Conservation (phyloP, 306 rosid genomes). For the Datisca glomerata region DNA sequence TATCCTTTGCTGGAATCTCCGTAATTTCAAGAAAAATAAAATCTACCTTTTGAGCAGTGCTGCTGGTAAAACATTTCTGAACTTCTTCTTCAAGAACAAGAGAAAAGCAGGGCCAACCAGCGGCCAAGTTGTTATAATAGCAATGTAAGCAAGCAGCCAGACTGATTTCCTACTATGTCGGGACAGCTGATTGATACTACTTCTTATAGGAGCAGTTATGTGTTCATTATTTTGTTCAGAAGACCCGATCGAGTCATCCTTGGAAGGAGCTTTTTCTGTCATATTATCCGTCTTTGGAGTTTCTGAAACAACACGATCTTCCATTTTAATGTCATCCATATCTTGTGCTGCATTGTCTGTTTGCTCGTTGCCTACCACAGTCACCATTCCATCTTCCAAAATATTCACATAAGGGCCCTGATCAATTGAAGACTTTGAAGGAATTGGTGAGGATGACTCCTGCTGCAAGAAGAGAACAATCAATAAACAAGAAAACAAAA, state of each 20-base stretch:
- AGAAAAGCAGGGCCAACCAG: constrained; percentile 60
- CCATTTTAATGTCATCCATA: constrained; percentile 16
- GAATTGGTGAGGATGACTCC: constrained; percentile 15
- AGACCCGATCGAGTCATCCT: constrained; percentile 1
- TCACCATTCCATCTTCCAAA: constrained; percentile 73
- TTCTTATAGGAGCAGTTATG: constrained; percentile 28
- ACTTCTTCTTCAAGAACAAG: constrained; percentile 43
- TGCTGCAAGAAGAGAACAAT: constrained; percentile 16
- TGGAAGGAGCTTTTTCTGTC: constrained; percentile 12
- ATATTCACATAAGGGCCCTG: constrained; percentile 76
- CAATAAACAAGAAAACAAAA: not conserved
- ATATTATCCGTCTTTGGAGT: constrained; percentile 6
- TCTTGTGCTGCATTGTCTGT: constrained; percentile 24
- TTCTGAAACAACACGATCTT: constrained; percentile 15
- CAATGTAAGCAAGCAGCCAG: constrained; percentile 72
- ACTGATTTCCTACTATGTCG: constrained; percentile 44
- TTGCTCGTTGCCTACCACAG: constrained; percentile 47
- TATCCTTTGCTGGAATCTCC: no score
- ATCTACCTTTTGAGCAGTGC: constrained; percentile 39
- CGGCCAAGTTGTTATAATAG: constrained; percentile 75
- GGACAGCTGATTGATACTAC: constrained; percentile 37
- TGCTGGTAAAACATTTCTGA: constrained; percentile 28
- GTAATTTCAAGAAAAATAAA: no score
- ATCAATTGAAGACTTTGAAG: constrained; percentile 41
- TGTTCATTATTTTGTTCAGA: not conserved